These are phyloP conservation scores for Rubroboletus satanas DNA, from an alignment of 768 basidiomycete genomes.

Conservation along the genomic window DNA sequence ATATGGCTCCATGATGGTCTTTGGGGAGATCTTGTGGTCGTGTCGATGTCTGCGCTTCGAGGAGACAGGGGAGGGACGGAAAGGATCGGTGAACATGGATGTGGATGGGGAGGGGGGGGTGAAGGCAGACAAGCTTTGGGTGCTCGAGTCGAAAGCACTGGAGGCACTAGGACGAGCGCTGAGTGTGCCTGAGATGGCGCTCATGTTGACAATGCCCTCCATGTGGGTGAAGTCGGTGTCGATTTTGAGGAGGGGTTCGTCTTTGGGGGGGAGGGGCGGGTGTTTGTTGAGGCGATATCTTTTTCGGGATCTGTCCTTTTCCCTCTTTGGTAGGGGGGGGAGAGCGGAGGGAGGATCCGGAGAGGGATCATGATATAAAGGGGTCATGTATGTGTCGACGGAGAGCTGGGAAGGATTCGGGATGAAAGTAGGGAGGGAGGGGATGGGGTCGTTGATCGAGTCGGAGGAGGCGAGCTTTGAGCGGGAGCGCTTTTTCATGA, in stretches of 20 bases:
- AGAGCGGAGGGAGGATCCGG: slow-evolving; percentile 9
- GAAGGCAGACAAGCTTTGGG: slow-evolving; percentile 36
- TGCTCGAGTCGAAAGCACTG: slow-evolving; percentile 24
- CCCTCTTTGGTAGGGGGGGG: slow-evolving; percentile 24
- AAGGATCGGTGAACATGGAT: slow-evolving; percentile 37
- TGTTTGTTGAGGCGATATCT: slow-evolving; percentile 23
- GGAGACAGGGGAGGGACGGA: slow-evolving; percentile 20
- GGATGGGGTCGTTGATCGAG: slow-evolving; percentile 23
- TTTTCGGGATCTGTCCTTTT: slow-evolving; percentile 20
- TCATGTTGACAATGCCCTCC: slow-evolving; percentile 71
- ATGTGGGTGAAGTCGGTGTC: slow-evolving; percentile 50
- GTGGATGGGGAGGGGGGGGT: slow-evolving; percentile 38
- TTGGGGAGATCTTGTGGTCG: slow-evolving; percentile 51
- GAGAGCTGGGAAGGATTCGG: slow-evolving; percentile 33
- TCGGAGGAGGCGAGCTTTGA: slow-evolving; percentile 38
- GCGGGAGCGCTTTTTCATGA: slow-evolving; percentile 40
- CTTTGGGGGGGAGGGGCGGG: slow-evolving; percentile 22
- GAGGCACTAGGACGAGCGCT: slow-evolving; percentile 18
- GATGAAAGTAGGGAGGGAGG: slow-evolving; percentile 37
- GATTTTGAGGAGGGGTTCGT: slow-evolving; percentile 23
- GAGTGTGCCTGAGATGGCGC: slow-evolving; percentile 6
- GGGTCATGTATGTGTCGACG: slow-evolving; percentile 18
- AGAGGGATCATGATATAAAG: not conserved
- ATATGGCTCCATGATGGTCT: slow-evolving; percentile 28
- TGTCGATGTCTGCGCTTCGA: slow-evolving; percentile 24